phyloP scores from a whole-genome alignment of 768 basidiomycete genomes.

The Sarcomyxa edulis region DNA sequence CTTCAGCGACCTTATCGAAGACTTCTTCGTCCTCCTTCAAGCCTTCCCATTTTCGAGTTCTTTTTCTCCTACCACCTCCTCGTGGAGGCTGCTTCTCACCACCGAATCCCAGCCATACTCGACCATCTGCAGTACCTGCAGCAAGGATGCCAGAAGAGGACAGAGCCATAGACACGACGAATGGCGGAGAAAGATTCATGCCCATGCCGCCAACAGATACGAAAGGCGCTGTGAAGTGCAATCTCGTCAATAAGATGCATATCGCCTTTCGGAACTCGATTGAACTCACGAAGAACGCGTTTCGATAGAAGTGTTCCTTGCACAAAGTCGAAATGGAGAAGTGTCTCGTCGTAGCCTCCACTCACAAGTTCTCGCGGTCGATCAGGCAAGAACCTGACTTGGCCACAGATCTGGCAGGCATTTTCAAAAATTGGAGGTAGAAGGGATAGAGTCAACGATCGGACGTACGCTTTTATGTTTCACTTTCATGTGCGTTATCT shows the following conservation, averaged over 20 bases:
- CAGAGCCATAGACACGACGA: constrained; percentile 59
- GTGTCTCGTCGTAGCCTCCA: constrained; percentile 66
- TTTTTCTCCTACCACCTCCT: constrained; percentile 38
- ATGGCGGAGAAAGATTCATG: constrained; percentile 68
- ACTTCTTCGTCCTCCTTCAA: constrained; percentile 42
- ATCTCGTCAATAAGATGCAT: too few species aligned
- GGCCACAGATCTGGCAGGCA: constrained; percentile 57
- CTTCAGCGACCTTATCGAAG: constrained; percentile 53
- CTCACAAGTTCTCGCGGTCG: constrained; percentile 70
- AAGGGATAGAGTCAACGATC: background rate
- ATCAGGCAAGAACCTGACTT: constrained; percentile 66
- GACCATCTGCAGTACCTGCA: constrained; percentile 74
- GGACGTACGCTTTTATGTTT: constrained; percentile 57
- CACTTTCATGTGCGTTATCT: constrained; percentile 51
- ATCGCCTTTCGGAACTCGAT: background rate
- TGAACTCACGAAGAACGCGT: constrained; percentile 47
- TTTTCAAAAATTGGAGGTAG: background rate
- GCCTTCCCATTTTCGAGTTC: constrained; percentile 70
- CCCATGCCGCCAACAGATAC: constrained; percentile 38
- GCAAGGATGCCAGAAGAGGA: constrained; percentile 57
- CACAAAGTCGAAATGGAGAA: constrained; percentile 64
- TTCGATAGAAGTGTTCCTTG: constrained; percentile 55
- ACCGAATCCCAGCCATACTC: constrained; percentile 62
- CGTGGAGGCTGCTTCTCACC: constrained; percentile 41
- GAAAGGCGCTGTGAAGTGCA: constrained; percentile 26